Evolutionary conservation across 116 monocot genomes (phyloP).

Genomic region (Phalaenopsis hybrid): DNA sequence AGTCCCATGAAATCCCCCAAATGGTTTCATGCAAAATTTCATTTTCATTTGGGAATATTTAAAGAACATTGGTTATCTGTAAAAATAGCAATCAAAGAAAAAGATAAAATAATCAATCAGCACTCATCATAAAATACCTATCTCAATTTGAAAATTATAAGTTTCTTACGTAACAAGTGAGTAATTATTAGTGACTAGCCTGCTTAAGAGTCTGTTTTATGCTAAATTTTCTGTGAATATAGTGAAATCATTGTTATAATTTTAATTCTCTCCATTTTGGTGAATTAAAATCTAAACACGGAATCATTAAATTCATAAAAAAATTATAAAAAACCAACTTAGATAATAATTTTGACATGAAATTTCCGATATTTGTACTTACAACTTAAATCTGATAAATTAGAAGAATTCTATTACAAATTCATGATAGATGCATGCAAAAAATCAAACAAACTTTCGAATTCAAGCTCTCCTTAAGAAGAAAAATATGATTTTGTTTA

Average conservation of each 20-base stretch:
- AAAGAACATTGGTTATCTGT: slow-evolving; percentile 29
- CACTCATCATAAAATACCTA: not conserved
- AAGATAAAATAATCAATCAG: not conserved
- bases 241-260: slow-evolving; percentile 56
- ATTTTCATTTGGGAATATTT: slow-evolving; percentile 61
- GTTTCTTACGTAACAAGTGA: not conserved
- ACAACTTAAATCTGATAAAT: slow-evolving; percentile 41
- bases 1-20: slow-evolving; percentile 91
- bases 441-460: not conserved
- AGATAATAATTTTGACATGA: not conserved
- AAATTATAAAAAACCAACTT: not conserved
- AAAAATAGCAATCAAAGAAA: not conserved
- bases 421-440: not conserved
- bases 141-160: not conserved
- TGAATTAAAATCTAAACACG: not conserved
- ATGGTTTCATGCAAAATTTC: slow-evolving; percentile 65
- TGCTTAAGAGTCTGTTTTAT: slow-evolving; percentile 44
- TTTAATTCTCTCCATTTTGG: slow-evolving; percentile 57
- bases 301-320: not conserved
- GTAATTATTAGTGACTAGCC: slow-evolving; percentile 31
- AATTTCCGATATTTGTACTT: slow-evolving; percentile 54
- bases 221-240: slow-evolving; percentile 77
- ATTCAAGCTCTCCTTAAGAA: slow-evolving; percentile 27
- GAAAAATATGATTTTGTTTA: slow-evolving; percentile 5
- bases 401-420: not conserved